Evolutionary conservation across 2,329 filamentous ascomycete genomes (phyloP).

Genomic region (Colletotrichum sp.): DNA sequence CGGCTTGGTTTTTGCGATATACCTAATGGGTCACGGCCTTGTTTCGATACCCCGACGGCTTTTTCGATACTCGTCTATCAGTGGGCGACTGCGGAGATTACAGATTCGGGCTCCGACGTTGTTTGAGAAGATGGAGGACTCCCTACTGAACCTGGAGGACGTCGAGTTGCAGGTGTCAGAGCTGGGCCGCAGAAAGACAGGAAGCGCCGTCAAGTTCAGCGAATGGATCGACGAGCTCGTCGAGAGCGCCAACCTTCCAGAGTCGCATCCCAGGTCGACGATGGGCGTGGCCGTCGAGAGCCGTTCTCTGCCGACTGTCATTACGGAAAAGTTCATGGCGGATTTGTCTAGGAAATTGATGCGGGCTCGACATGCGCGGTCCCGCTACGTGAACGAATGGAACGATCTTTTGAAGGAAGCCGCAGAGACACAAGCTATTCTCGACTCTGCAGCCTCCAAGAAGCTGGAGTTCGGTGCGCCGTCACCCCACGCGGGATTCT

Average conservation of each 20-base stretch:
- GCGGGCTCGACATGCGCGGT: conserved; percentile 81
- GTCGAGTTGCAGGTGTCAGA: conserved; percentile 82
- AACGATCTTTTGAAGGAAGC: conserved; percentile 77
- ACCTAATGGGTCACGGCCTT: conserved; percentile 95
- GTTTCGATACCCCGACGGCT: conserved; percentile 87
- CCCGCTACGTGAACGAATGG: conserved; percentile 88
- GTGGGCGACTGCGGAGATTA: conserved; percentile 73
- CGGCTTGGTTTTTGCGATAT: conserved; percentile 90
- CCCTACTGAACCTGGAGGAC: conserved; percentile 78
- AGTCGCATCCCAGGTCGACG: conserved; percentile 54
- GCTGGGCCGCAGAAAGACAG: conserved; percentile 80
- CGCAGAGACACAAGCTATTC: conserved; percentile 75
- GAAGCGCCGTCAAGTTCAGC: conserved; percentile 74
- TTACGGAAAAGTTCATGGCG: conserved; percentile 92
- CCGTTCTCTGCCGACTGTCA: conserved; percentile 73
- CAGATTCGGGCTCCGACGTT: conserved; percentile 81
- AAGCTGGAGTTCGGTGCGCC: conserved; percentile 75
- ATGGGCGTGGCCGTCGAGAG: conserved; percentile 45
- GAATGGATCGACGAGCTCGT: conserved; percentile 97
- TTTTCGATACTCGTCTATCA: conserved; percentile 79
- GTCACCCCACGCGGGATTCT: conserved; percentile 58
- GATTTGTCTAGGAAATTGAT: conserved; percentile 84
- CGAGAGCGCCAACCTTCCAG: conserved; percentile 75
- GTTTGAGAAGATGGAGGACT: conserved; percentile 87
- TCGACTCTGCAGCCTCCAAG: conserved; percentile 83